Conservation (phyloP, 345 rosid species). For the Laguncularia racemosa region DNA sequence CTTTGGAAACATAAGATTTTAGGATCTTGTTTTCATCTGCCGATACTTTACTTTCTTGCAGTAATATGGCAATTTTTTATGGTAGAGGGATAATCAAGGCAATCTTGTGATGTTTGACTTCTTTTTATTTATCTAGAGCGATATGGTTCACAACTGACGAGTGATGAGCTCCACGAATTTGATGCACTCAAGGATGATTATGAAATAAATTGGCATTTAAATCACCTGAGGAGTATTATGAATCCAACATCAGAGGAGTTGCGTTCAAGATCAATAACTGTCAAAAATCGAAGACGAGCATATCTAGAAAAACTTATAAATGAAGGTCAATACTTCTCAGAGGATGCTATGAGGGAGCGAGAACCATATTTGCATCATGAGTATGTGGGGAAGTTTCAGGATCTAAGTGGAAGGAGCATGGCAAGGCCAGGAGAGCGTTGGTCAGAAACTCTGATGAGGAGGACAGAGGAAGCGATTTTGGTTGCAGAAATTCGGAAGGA, state of each 20-base stretch:
- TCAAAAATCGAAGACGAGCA: constrained; percentile 81
- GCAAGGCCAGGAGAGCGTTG: constrained; percentile 93
- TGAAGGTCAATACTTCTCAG: constrained; percentile 79
- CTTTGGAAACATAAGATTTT: no score
- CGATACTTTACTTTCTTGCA: no score
- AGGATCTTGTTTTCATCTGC: no score
- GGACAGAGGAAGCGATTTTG: constrained; percentile 73
- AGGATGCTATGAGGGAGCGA: constrained; percentile 95
- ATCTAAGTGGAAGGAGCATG: constrained; percentile 63
- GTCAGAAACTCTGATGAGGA: constrained; percentile 92
- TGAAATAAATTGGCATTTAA: constrained; percentile 81
- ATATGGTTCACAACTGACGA: constrained; percentile 56
- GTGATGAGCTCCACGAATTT: constrained; percentile 61
- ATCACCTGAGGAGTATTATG: constrained; percentile 53
- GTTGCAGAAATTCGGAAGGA: constrained; percentile 75
- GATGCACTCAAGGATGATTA: constrained; percentile 56
- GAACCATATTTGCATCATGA: constrained; percentile 95
- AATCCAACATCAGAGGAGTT: constrained; percentile 63
- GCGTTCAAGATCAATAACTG: constrained; percentile 51
- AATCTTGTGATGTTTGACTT: no score
- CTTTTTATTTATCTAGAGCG: constrained; percentile 38
- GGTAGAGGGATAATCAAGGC: no score
- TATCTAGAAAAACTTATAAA: constrained; percentile 52
- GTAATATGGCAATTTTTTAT: no score
- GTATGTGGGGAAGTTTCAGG: constrained; percentile 95